These are phyloP conservation scores for Leucogyrophana mollusca DNA, from an alignment of 768 basidiomycete species.

Conservation along the genomic window DNA sequence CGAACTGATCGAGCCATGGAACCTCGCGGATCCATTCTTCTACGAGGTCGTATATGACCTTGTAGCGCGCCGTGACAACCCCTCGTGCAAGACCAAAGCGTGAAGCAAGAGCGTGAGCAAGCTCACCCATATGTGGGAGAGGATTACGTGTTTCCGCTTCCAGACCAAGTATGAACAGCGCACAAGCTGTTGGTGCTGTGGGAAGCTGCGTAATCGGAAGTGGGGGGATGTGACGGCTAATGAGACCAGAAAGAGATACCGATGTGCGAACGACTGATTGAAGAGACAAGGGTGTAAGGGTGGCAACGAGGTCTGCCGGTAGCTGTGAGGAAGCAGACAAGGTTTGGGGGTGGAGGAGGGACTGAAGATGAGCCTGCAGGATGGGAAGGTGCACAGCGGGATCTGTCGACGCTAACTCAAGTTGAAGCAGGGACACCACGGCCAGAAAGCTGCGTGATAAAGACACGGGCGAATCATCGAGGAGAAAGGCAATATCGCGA, in stretches of 20 bases:
- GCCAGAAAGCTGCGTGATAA: slow-evolving; percentile 57
- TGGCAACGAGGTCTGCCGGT: slow-evolving; percentile 31
- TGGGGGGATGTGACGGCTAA: slow-evolving; percentile 36
- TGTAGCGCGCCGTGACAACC: slow-evolving; percentile 70
- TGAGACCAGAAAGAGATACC: slow-evolving; percentile 45
- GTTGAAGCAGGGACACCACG: slow-evolving; percentile 49
- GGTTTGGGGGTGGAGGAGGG: slow-evolving; percentile 32
- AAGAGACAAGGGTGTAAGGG: slow-evolving; percentile 39
- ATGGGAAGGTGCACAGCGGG: slow-evolving; percentile 58
- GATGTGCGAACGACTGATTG: slow-evolving; percentile 39
- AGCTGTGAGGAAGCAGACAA: slow-evolving; percentile 25
- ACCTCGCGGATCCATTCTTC: slow-evolving; percentile 60
- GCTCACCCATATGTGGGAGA: slow-evolving; percentile 51
- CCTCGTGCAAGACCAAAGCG: slow-evolving; percentile 50
- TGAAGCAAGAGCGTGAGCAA: slow-evolving; percentile 55
- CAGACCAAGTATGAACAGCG: slow-evolving; percentile 64
- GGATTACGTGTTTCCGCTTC: slow-evolving; percentile 62
- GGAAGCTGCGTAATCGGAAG: slow-evolving; percentile 41
- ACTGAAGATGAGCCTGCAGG: slow-evolving; percentile 52
- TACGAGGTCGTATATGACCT: slow-evolving; percentile 58
- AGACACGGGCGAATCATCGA: slow-evolving; percentile 49
- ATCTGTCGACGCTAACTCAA: slow-evolving; percentile 54
- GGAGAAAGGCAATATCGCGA: slow-evolving; percentile 64
- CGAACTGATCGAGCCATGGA: slow-evolving; percentile 70
- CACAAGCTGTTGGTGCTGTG: slow-evolving; percentile 58